Evolutionary conservation across 257 asterid genomes (phyloP).

Genomic region (Euphrasia confusa): DNA sequence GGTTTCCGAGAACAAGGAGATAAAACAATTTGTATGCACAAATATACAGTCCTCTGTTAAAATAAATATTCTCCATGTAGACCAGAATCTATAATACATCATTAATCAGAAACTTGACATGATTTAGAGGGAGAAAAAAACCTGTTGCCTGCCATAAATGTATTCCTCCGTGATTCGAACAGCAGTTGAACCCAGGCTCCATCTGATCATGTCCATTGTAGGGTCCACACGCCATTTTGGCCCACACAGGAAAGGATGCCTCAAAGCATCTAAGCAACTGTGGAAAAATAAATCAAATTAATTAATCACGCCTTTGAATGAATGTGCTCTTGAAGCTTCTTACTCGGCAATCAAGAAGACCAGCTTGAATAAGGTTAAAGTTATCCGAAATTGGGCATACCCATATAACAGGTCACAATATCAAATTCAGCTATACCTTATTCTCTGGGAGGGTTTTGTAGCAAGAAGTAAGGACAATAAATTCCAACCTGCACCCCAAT

Average conservation of each 20-base stretch:
- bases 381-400: too few relatives aligned
- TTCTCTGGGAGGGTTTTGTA: slow-evolving; percentile 63
- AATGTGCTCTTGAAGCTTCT: too few relatives aligned
- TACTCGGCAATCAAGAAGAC: too few relatives aligned
- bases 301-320: background rate
- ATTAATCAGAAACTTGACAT: background rate
- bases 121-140: slow-evolving; percentile 25
- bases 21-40: background rate
- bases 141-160: slow-evolving; percentile 90
- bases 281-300: slow-evolving; percentile 19
- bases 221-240: slow-evolving; percentile 92
- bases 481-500: slow-evolving; percentile 99
- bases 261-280: slow-evolving; percentile 90
- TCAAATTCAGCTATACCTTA: slow-evolving; percentile 46
- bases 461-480: slow-evolving; percentile 84
- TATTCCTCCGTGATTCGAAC: slow-evolving; percentile 94
- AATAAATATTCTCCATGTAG: background rate
- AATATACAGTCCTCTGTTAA: background rate
- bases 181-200: slow-evolving; percentile 94
- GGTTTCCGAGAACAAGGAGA: background rate
- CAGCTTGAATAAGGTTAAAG: too few relatives aligned
- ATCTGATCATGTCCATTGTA: slow-evolving; percentile 81
- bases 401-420: background rate
- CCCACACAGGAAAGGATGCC: slow-evolving; percentile 98
- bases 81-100: too few relatives aligned